Evolutionary conservation across 257 asterid species (phyloP).

Genomic region (Solanum pinnatisectum): DNA sequence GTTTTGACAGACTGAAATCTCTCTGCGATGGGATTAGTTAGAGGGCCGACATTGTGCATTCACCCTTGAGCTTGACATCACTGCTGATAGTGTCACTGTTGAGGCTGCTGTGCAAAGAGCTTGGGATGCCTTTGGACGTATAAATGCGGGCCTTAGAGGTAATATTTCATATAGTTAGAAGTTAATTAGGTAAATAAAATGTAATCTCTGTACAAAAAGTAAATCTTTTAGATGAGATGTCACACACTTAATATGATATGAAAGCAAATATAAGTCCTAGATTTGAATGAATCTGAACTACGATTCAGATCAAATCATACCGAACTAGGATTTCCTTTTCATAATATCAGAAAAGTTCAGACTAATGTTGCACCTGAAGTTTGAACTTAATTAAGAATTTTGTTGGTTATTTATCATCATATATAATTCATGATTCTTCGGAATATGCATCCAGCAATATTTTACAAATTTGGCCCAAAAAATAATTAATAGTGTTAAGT

Average conservation of each 20-base stretch:
- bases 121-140: background rate
- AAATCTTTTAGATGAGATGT: background rate
- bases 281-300: too few relatives aligned
- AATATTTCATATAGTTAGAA: background rate
- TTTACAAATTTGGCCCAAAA: too few relatives aligned
- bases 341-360: too few relatives aligned
- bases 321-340: too few relatives aligned
- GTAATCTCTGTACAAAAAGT: background rate
- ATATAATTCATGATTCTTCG: background rate
- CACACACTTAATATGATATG: background rate
- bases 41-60: conserved; percentile 3
- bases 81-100: background rate
- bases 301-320: too few relatives aligned
- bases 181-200: background rate
- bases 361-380: background rate
- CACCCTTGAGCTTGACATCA: conserved; percentile 45
- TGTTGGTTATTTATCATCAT: background rate
- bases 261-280: background rate
- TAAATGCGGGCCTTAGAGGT: background rate
- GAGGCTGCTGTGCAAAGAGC: background rate
- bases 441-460: too few relatives aligned
- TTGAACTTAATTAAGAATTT: background rate
- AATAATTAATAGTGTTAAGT: too few relatives aligned
- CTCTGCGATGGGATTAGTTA: background rate
- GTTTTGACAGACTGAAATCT: background rate